Evolutionary conservation across 352 stramenopile genomes (phyloP).

Genomic region (Phytophthora colocasiae): DNA sequence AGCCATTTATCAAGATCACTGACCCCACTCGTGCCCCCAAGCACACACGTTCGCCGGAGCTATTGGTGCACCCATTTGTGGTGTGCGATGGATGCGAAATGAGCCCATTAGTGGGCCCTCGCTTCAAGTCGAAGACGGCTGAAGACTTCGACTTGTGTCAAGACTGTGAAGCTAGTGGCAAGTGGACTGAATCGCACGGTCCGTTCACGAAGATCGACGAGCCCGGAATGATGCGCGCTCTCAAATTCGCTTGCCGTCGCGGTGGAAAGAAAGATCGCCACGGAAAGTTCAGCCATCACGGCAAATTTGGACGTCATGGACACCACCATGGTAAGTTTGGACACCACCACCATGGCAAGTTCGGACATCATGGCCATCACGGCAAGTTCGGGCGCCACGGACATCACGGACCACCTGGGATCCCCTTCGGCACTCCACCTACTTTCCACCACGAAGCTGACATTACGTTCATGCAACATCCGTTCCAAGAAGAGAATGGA

Average conservation of each 20-base stretch:
- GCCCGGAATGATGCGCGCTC: constrained; percentile 32
- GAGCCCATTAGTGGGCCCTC: constrained; percentile 62
- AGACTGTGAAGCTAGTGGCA: constrained; percentile 51
- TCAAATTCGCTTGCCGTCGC: constrained; percentile 42
- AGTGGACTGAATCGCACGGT: constrained; percentile 56
- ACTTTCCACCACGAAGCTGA: not conserved
- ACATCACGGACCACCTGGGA: constrained; percentile 17
- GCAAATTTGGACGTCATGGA: too few species aligned
- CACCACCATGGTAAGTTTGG: constrained; percentile 22
- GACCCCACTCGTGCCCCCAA: constrained; percentile 60
- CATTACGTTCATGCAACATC: constrained; percentile 4
- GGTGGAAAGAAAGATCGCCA: constrained; percentile 33
- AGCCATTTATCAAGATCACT: constrained; percentile 87
- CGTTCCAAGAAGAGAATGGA: not conserved
- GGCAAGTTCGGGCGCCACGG: constrained; percentile 26
- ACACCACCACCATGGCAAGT: constrained; percentile 24
- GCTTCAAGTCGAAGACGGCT: constrained; percentile 70
- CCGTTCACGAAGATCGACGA: constrained; percentile 64
- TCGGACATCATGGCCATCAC: constrained; percentile 25
- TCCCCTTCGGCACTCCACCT: constrained; percentile 5
- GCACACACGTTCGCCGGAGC: constrained; percentile 31
- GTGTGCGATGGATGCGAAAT: constrained; percentile 69
- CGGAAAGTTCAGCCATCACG: constrained; percentile 18
- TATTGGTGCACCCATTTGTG: constrained; percentile 59
- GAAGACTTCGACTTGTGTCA: constrained; percentile 80